A percentile compares a stretch with the other conserved stretches of the same genome.
These are phyloP conservation scores for Cladorrhinum sp. DNA, from an alignment of 2,329 filamentous ascomycete species.

Conservation along the genomic window DNA sequence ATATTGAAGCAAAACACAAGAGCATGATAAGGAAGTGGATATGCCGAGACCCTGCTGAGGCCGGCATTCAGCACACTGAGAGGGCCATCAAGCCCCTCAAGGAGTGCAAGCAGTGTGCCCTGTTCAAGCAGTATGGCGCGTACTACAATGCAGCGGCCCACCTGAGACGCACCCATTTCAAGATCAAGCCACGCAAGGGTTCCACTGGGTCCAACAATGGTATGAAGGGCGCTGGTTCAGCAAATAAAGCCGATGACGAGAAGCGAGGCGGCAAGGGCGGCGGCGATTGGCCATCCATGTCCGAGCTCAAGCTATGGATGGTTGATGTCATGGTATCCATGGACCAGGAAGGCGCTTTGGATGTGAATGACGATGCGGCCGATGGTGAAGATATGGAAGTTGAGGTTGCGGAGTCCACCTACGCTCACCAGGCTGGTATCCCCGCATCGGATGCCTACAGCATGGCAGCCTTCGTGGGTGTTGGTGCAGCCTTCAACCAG, in stretches of 20 bases:
- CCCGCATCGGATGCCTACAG: slow-evolving; percentile 14
- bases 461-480: slow-evolving; percentile 17
- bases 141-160: slow-evolving; percentile 97
- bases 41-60: slow-evolving; percentile 51
- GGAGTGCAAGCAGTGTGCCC: slow-evolving; percentile 79
- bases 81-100: slow-evolving; percentile 62
- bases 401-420: slow-evolving; percentile 17
- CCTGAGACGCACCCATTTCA: slow-evolving; percentile 83
- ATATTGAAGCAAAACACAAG: slow-evolving; percentile 64
- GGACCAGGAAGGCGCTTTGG: slow-evolving; percentile 38
- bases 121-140: slow-evolving; percentile 76
- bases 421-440: slow-evolving; percentile 4
- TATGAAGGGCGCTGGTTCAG: slow-evolving; percentile 15
- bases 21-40: slow-evolving; percentile 53
- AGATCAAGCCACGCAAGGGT: slow-evolving; percentile 52
- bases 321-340: slow-evolving; percentile 46
- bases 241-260: slow-evolving; percentile 37
- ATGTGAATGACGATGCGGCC: slow-evolving; percentile 32
- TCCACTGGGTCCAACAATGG: slow-evolving; percentile 33
- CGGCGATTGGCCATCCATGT: slow-evolving; percentile 55
- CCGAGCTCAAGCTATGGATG: slow-evolving; percentile 59
- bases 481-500: slow-evolving; percentile 22
- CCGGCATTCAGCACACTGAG: slow-evolving; percentile 40
- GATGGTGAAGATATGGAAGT: slow-evolving; percentile 28
- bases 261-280: slow-evolving; percentile 54